Conservation (phyloP, 495 filamentous ascomycete genomes). For the Diplogelasinospora grovesii region DNA sequence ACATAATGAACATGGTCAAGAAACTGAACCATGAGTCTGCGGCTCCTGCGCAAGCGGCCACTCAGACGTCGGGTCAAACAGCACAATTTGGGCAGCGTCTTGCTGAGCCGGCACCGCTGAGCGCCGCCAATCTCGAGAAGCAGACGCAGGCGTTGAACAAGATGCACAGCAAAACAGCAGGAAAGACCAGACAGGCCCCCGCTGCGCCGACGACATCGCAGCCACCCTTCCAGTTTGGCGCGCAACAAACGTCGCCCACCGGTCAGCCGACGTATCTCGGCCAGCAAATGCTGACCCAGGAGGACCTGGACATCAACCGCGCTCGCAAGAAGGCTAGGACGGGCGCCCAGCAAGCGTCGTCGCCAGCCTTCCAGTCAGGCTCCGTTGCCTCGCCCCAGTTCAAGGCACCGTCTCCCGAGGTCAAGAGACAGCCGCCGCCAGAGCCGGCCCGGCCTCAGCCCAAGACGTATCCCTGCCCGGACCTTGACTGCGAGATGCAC, state of each 20-base stretch:
- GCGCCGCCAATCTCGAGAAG: conserved; percentile 62
- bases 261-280: conserved; percentile 55
- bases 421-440: conserved; percentile 25
- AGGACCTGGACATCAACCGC: conserved; percentile 46
- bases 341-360: conserved; percentile 19
- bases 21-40: conserved; percentile 15
- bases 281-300: conserved; percentile 38
- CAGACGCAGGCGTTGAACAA: conserved; percentile 50
- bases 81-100: conserved; percentile 14
- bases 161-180: conserved; percentile 37
- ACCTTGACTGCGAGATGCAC: conserved; percentile 39
- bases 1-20: conserved; percentile 15
- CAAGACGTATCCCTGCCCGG: conserved; percentile 36
- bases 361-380: conserved; percentile 18
- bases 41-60: conserved; percentile 4
- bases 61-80: conserved; percentile 14
- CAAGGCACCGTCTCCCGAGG: conserved; percentile 39
- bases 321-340: conserved; percentile 48
- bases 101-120: conserved; percentile 47
- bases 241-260: conserved; percentile 63
- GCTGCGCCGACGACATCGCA: conserved; percentile 60
- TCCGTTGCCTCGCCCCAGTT: conserved; percentile 43
- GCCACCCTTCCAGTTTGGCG: conserved; percentile 60
- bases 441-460: conserved; percentile 27
- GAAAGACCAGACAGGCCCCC: conserved; percentile 41